phyloP scores from a whole-genome alignment of 2,329 filamentous ascomycete genomes.

The Zalaria sp. region DNA sequence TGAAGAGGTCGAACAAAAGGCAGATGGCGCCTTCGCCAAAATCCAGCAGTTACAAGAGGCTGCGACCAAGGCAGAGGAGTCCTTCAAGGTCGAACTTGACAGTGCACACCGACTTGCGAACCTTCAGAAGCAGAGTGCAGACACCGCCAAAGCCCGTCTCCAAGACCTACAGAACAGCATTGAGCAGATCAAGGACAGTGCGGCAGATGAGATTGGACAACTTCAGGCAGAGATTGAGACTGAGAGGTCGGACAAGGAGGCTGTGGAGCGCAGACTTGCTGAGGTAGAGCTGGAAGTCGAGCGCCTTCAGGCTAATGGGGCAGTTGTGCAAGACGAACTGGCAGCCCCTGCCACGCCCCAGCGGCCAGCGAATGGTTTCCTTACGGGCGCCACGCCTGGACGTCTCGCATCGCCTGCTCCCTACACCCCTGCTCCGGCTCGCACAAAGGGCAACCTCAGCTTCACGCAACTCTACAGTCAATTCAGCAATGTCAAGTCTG shows the following conservation, averaged over 20 bases:
- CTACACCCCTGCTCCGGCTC: conserved; percentile 36
- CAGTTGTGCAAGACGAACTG: neutral
- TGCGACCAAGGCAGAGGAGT: conserved; percentile 67
- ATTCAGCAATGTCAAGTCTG: conserved; percentile 50
- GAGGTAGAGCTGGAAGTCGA: conserved; percentile 52
- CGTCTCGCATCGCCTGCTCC: conserved; percentile 11
- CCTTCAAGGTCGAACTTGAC: conserved; percentile 75
- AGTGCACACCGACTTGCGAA: conserved; percentile 69
- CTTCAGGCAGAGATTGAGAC: conserved; percentile 36
- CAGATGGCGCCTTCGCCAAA: conserved; percentile 67
- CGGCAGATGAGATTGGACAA: conserved; percentile 40
- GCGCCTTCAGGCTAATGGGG: conserved; percentile 32
- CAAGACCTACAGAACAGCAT: conserved; percentile 52
- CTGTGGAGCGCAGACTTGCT: conserved; percentile 46
- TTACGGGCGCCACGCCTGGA: conserved; percentile 4
- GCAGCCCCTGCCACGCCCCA: conserved; percentile 42
- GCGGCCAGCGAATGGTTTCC: conserved; percentile 34
- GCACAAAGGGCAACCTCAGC: conserved; percentile 39
- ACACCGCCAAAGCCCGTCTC: conserved; percentile 56
- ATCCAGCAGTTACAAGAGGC: conserved; percentile 79
- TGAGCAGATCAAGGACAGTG: conserved; percentile 52
- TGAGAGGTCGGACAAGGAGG: conserved; percentile 44
- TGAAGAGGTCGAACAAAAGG: conserved; percentile 71
- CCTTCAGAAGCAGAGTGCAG: conserved; percentile 61
- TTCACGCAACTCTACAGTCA: conserved; percentile 51